Evolutionary conservation across 192 early-diverging fungal genomes (phyloP).

Genomic region (Thamnidium elegans): DNA sequence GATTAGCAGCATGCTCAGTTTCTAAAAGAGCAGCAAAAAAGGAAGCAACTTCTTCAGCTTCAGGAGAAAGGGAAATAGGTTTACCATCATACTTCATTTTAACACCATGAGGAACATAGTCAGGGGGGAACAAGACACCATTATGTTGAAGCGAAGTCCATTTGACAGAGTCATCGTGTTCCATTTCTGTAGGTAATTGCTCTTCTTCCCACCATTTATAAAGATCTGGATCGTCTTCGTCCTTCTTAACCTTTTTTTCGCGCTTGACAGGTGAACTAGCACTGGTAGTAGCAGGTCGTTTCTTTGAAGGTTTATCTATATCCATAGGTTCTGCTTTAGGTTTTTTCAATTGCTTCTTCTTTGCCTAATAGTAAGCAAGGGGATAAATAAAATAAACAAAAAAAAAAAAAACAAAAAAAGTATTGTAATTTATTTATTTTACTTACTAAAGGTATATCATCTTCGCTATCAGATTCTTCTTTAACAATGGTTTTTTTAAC

Average conservation of each 20-base stretch:
- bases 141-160: constrained; percentile 87
- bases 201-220: constrained; percentile 72
- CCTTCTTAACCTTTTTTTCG: constrained; percentile 37
- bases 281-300: background rate
- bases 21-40: constrained; percentile 89
- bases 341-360: background rate
- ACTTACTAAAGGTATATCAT: constrained; percentile 8
- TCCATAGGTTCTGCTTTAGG: constrained; percentile 3
- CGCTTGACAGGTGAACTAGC: constrained; percentile 22
- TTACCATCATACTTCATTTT: constrained; percentile 86
- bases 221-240: constrained; percentile 53
- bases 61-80: constrained; percentile 59
- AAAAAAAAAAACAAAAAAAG: background rate
- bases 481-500: too few species aligned
- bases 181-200: constrained; percentile 44
- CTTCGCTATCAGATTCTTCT: constrained; percentile 8
- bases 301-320: background rate
- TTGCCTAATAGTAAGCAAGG: background rate
- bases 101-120: constrained; percentile 85
- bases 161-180: constrained; percentile 59
- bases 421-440: too few species aligned
- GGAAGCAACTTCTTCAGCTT: constrained; percentile 91
- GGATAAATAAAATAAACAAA: background rate
- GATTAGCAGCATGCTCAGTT: constrained; percentile 81
- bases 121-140: constrained; percentile 88